Evolutionary conservation across 257 asterid genomes (phyloP).

Genomic region (Ballota nigra): DNA sequence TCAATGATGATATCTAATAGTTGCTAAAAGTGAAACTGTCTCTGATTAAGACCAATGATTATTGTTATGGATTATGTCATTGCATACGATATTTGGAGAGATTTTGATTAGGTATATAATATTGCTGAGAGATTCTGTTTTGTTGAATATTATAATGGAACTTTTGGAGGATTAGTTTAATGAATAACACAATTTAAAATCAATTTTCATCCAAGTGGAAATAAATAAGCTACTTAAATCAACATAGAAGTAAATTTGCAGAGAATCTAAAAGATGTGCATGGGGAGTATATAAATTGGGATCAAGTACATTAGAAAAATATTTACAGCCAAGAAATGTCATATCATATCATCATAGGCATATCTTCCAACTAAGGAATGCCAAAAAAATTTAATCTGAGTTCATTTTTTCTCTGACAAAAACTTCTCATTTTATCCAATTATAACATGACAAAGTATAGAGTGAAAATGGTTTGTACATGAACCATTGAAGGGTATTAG

Average conservation of each 20-base stretch:
- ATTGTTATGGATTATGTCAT: slow-evolving; percentile 1
- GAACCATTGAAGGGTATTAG: too few relatives aligned
- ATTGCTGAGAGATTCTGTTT: background rate
- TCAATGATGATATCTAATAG: background rate
- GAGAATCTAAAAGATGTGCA: too few relatives aligned
- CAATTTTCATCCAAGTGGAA: background rate
- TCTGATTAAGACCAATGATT: background rate
- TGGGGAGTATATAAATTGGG: too few relatives aligned
- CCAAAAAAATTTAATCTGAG: background rate
- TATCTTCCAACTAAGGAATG: background rate
- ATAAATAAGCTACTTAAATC: background rate
- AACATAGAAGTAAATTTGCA: too few relatives aligned
- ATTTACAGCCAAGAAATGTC: too few relatives aligned
- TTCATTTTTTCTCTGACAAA: background rate
- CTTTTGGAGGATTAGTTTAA: background rate
- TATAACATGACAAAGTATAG: too few relatives aligned
- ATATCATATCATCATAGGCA: too few relatives aligned
- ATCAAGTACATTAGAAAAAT: too few relatives aligned
- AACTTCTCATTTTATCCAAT: background rate
- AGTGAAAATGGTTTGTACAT: too few relatives aligned
- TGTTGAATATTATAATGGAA: too few relatives aligned
- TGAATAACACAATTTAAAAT: too few relatives aligned
- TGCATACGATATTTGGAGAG: slow-evolving; percentile 16
- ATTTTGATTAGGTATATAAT: background rate
- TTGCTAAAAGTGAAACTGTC: background rate